A percentile compares a stretch with the other conserved stretches of the same genome.
These are phyloP conservation scores for Maudiozyma barnettii DNA, from an alignment of 805 yeast species.

Conservation along the genomic window DNA sequence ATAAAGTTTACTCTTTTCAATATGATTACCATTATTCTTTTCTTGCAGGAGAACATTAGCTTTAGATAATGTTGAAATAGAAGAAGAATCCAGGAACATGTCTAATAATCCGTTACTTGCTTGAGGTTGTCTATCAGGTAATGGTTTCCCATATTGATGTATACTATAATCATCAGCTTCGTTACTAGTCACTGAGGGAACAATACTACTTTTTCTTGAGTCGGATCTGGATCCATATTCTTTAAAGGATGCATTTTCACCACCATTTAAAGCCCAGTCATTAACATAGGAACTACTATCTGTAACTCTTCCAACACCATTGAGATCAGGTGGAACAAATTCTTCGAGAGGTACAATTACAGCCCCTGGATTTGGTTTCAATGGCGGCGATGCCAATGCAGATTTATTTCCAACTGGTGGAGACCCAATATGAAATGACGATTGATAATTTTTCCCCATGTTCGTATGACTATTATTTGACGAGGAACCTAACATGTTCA, in stretches of 20 bases:
- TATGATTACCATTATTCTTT: neutral
- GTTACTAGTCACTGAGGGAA: constrained; percentile 1
- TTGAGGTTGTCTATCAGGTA: neutral
- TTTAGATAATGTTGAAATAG: constrained; percentile 16
- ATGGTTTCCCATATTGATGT: neutral
- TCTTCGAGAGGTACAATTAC: constrained; percentile 32
- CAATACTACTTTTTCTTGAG: neutral
- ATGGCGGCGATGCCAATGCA: neutral
- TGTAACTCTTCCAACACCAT: constrained; percentile 26
- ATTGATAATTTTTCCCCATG: neutral
- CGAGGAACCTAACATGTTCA: neutral
- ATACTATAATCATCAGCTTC: constrained; percentile 7
- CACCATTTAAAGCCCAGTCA: constrained; percentile 2
- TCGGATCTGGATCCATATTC: neutral
- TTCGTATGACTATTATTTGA: neutral
- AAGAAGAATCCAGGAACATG: constrained; percentile 28
- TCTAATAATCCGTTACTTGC: constrained; percentile 34
- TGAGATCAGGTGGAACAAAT: constrained; percentile 26
- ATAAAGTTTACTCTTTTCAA: neutral
- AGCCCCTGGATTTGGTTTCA: constrained; percentile 28
- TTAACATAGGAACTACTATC: constrained; percentile 9
- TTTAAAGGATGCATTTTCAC: neutral
- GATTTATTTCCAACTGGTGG: neutral
- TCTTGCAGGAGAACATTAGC: constrained; percentile 14
- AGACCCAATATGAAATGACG: neutral